phyloP scores from a whole-genome alignment of 768 basidiomycete genomes.

The Boletus fagicola region DNA sequence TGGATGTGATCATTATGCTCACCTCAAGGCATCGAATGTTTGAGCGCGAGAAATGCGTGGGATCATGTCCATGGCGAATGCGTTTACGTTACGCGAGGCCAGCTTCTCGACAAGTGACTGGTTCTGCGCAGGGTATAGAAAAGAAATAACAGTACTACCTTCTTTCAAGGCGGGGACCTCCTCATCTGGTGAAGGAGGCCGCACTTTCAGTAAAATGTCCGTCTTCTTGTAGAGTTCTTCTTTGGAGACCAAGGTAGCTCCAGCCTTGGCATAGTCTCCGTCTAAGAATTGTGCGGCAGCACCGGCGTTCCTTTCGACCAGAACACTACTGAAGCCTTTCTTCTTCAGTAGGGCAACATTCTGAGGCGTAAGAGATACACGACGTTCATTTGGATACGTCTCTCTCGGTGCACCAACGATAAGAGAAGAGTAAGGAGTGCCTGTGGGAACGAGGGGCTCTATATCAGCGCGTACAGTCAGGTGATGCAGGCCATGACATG shows the following conservation, averaged over 20 bases:
- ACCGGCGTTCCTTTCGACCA: constrained; percentile 75
- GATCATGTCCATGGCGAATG: constrained; percentile 90
- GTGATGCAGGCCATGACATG: constrained; percentile 2
- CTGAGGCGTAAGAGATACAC: constrained; percentile 79
- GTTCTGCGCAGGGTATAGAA: constrained; percentile 83
- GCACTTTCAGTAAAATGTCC: constrained; percentile 85
- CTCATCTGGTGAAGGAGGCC: constrained; percentile 63
- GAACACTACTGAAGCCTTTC: constrained; percentile 74
- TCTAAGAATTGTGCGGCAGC: constrained; percentile 74
- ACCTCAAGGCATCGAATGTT: constrained; percentile 87
- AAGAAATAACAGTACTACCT: constrained; percentile 79
- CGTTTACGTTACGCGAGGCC: constrained; percentile 62
- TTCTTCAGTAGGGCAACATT: constrained; percentile 73
- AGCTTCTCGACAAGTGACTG: constrained; percentile 68
- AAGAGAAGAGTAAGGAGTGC: constrained; percentile 66
- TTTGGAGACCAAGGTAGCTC: constrained; percentile 71
- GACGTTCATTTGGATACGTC: constrained; percentile 71
- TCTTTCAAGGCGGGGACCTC: constrained; percentile 64
- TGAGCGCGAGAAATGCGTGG: constrained; percentile 89
- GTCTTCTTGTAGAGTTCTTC: constrained; percentile 65
- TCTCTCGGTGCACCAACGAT: constrained; percentile 78
- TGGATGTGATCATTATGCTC: constrained; percentile 9
- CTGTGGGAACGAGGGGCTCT: constrained; percentile 27
- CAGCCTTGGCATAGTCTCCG: constrained; percentile 74
- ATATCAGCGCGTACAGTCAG: background rate